These are phyloP conservation scores for Carpinus viminea DNA, from an alignment of 306 rosid species.

Conservation along the genomic window DNA sequence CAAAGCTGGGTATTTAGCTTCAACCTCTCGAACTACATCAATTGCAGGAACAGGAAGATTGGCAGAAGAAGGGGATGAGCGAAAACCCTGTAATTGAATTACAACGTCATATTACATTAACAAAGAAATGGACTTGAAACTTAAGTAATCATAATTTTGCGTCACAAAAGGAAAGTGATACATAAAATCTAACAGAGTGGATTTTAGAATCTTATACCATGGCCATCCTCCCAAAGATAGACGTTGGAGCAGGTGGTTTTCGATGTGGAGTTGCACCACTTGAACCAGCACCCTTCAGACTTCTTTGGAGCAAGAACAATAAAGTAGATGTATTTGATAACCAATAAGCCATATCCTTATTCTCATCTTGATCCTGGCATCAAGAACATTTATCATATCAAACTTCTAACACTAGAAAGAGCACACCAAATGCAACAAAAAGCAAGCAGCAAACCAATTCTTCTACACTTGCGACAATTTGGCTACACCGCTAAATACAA, in stretches of 20 bases:
- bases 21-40: constrained; percentile 84
- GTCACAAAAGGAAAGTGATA: constrained; percentile 3
- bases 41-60: constrained; percentile 60
- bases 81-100: constrained; percentile 72
- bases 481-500: background rate
- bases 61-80: constrained; percentile 92
- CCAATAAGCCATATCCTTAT: constrained; percentile 97
- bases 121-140: background rate
- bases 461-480: background rate
- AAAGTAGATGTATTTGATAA: constrained; percentile 87
- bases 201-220: constrained; percentile 54
- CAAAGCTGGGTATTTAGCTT: constrained; percentile 98
- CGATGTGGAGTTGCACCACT: constrained; percentile 59
- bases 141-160: background rate
- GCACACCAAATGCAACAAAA: background rate
- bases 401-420: constrained; percentile 7
- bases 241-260: constrained; percentile 83
- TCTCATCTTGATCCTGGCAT: constrained; percentile 90
- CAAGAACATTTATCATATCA: constrained; percentile 9
- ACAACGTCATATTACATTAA: constrained; percentile 23
- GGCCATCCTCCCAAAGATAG: constrained; percentile 97
- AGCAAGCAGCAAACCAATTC: background rate
- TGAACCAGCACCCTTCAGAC: constrained; percentile 71
- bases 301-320: constrained; percentile 85
- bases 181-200: background rate